Base-by-base conservation (phyloP, 805 yeast species). In the Ogataea paraovalis region DNA sequence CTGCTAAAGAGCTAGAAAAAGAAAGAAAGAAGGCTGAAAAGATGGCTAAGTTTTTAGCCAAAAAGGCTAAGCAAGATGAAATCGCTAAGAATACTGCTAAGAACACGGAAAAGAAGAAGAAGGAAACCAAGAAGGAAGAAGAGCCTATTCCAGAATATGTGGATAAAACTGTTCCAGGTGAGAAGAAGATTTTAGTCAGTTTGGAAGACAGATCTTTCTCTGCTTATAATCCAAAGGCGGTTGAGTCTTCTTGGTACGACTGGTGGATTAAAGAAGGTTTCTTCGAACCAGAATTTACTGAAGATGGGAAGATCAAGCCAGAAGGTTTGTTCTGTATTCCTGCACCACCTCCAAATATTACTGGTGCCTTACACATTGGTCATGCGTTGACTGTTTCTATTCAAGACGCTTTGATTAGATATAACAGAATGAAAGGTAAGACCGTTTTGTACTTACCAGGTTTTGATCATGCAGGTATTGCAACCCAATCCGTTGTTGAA, bases 281-380 rank as follows among this genome's bases (percentile, higher is more conserved):
- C 61, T 94, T 94, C 62, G 84, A 85, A 69, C 99, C 99, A 18
- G 87, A 87, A 65, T 82, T 86, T 56, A 75, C 83, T 40, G 76
- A 71, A 48, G 83, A 83, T 61, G 97, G 97, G 41, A 70, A 82
- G 41, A 61, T 80, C 56, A 84, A 84, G 64, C 87, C 94, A 39
- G 91, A 82, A 62, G 98, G 98, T 58, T 64, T 76, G 18, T 94
- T 92, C 70, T 78, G 85, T 53, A 88, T 94, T 60, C 97, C 98
- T 36, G 94, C 96, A n/a, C 99, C 99, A 36, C 99, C 99, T 53
- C 99, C 99, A 65, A 94, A 94, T 68, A 96, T 94, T 55, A 94
- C 99, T 42, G 99, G 99, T 72, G 97, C 98, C 41, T 78, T 94
- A 58, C 99, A 94, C 70, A 94, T 94, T 69, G 99, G 99, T 59